A percentile compares a stretch with the other conserved stretches of the same genome.
These are phyloP conservation scores for Collybia sp. DNA, from an alignment of 768 basidiomycete species.

Conservation along the genomic window DNA sequence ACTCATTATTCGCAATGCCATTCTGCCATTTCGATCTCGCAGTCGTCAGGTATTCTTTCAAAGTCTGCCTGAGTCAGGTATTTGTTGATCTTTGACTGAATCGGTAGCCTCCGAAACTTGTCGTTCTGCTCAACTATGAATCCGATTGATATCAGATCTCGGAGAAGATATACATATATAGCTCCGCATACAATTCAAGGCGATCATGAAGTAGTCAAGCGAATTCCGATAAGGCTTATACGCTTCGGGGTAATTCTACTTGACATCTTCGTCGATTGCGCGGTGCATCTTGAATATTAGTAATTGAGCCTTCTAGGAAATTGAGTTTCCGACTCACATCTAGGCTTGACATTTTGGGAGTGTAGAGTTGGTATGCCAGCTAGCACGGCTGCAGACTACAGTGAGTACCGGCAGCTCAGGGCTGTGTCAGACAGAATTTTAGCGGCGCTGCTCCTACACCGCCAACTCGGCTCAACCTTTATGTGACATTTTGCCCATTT, in stretches of 20 bases:
- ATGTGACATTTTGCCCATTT: too few relatives aligned
- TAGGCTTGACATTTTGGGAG: background rate
- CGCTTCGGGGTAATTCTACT: conserved; percentile 90
- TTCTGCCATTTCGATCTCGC: conserved; percentile 60
- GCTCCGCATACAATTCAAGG: conserved; percentile 72
- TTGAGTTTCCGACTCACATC: background rate
- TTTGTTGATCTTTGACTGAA: conserved; percentile 84
- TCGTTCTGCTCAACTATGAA: conserved; percentile 87
- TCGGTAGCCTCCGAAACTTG: conserved; percentile 80
- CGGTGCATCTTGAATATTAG: conserved; percentile 23
- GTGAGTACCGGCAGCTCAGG: too few relatives aligned
- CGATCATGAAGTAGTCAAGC: conserved; percentile 98
- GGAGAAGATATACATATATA: background rate
- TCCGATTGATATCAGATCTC: conserved; percentile 1
- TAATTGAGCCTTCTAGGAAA: background rate
- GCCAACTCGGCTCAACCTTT: too few relatives aligned
- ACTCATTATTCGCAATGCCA: conserved; percentile 50
- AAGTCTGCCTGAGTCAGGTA: conserved; percentile 88
- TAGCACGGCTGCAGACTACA: too few relatives aligned
- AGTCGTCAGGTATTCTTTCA: conserved; percentile 76
- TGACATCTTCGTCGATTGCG: conserved; percentile 90
- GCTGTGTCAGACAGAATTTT: too few relatives aligned
- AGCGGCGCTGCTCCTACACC: too few relatives aligned
- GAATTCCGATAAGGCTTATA: conserved; percentile 95
- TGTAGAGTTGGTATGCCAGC: too few relatives aligned